Evolutionary conservation across 2,329 filamentous ascomycete species (phyloP), one percentile per base, ranked within the genome.

Genomic region (Penicillium sp.): DNA sequence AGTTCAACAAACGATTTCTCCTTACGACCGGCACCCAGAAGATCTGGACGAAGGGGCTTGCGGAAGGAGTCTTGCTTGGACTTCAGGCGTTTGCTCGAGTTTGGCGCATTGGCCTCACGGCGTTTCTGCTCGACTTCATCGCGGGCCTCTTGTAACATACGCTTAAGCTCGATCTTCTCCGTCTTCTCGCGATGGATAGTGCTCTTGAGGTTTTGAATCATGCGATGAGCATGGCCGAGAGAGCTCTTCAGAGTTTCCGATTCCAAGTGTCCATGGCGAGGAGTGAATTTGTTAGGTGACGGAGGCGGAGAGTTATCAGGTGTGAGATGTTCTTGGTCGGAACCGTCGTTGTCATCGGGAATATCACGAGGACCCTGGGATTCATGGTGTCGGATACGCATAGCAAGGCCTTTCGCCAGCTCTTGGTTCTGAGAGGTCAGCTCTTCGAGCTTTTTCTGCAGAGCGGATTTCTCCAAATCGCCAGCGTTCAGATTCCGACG

Each of bases 121-220:
- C 82, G 79, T 53, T 85, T 82, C 42, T 83, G 74, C 71, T 90
- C 94, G 25, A 99, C 76, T 65, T 99, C 94, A 68, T 99, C 94
- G 31, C 92, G 86, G 22, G 92, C 88, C 65, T 99, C 94, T 74
- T 97, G 92, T 27, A 97, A 83, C 82, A 99, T 90, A 53, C 92
- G 88, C 74, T 90, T 92, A 48, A 97, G 82, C 73, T 99, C 94
- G 25, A 97, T 83, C 78, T 96, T 99, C 72, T 99, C 94, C 0
- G 92, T 96, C 84, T 97, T 99, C 72, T 99, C 94, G 30, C 94
- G 88, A 71, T 99, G 92, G 42, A 97, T 89, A 64, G 92, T 95
- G 70, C 88, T 91, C 73, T 95, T 91, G 62, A 97, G 83, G 64
- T 90, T 95, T 70, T 97, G 92, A 53, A 99, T 96, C 75, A 95